Percentiles rank a stretch among this genome's conserved stretches.
Evolutionary conservation across 345 rosid genomes (phyloP).

Genomic region (Corchorus olitorius): DNA sequence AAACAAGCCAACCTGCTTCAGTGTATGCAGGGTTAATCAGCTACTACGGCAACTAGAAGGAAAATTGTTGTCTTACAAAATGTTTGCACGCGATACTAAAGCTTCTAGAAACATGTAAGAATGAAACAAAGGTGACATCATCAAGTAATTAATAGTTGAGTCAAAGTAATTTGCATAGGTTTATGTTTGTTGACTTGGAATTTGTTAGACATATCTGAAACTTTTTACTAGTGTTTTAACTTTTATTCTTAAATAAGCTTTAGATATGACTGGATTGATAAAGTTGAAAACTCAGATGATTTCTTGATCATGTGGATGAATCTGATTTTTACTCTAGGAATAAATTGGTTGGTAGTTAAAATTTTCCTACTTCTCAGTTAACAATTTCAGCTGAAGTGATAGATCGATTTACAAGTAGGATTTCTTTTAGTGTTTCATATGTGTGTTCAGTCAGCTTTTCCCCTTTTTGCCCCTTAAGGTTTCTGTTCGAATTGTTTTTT

Average conservation of each 20-base stretch:
- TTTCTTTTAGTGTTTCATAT: background rate
- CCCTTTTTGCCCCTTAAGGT: background rate
- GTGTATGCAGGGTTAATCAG: conserved; percentile 66
- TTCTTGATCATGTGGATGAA: background rate
- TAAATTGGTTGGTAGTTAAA: background rate
- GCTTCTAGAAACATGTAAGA: conserved; percentile 90
- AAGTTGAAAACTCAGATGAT: background rate
- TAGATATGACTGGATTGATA: background rate
- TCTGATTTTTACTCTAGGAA: background rate
- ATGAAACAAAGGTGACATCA: conserved; percentile 3
- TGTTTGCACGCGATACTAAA: conserved; percentile 95
- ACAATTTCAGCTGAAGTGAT: background rate
- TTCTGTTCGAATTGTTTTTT: background rate
- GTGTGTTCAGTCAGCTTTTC: background rate
- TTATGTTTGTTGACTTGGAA: background rate
- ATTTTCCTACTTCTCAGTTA: background rate
- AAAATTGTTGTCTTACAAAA: conserved; percentile 73
- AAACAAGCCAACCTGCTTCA: conserved; percentile 56
- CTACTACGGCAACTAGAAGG: conserved; percentile 83
- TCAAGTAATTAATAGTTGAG: background rate
- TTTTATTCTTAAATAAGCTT: background rate
- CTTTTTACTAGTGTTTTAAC: background rate
- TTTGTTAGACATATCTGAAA: background rate
- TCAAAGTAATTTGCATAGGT: background rate
- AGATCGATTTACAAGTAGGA: background rate